A percentile compares a stretch with the other conserved stretches of the same genome.
These are phyloP conservation scores for Cylindrodendrum hubeiense DNA, from an alignment of 2,329 filamentous ascomycete genomes.

Conservation along the genomic window DNA sequence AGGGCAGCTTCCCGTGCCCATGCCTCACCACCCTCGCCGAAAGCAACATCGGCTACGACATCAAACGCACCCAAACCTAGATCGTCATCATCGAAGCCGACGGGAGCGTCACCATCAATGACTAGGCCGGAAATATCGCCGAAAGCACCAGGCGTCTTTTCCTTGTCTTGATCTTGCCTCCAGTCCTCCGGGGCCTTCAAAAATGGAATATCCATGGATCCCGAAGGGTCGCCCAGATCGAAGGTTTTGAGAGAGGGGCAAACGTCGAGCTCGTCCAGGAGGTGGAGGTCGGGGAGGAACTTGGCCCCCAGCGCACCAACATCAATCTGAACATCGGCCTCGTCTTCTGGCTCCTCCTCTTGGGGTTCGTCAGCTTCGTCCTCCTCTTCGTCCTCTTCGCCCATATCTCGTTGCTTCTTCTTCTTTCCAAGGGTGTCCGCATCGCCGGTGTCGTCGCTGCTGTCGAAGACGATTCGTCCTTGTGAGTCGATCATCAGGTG, in stretches of 20 bases:
- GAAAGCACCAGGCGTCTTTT: conserved; percentile 64
- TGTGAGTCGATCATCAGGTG: conserved; percentile 95
- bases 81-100: conserved; percentile 80
- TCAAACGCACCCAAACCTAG: conserved; percentile 79
- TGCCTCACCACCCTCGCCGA: conserved; percentile 94
- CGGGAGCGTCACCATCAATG: conserved; percentile 87
- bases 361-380: conserved; percentile 36
- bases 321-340: conserved; percentile 78
- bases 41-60: conserved; percentile 79
- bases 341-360: conserved; percentile 61
- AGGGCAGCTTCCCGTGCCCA: conserved; percentile 93
- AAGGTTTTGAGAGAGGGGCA: conserved; percentile 96
- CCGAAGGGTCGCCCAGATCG: conserved; percentile 87
- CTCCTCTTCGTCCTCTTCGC: conserved; percentile 53
- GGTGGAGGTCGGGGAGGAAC: conserved; percentile 86
- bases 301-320: conserved; percentile 78
- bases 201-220: conserved; percentile 90
- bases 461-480: conserved; percentile 97
- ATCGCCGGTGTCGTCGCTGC: conserved; percentile 85
- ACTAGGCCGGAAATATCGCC: conserved; percentile 83
- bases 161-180: conserved; percentile 77
- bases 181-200: conserved; percentile 90
- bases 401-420: conserved; percentile 55
- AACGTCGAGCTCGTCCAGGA: conserved; percentile 87
- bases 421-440: conserved; percentile 51